Percentiles rank a stretch among this genome's conserved stretches.
Evolutionary conservation across 768 basidiomycete genomes (phyloP).

Genomic region (Sutorius australiensis): DNA sequence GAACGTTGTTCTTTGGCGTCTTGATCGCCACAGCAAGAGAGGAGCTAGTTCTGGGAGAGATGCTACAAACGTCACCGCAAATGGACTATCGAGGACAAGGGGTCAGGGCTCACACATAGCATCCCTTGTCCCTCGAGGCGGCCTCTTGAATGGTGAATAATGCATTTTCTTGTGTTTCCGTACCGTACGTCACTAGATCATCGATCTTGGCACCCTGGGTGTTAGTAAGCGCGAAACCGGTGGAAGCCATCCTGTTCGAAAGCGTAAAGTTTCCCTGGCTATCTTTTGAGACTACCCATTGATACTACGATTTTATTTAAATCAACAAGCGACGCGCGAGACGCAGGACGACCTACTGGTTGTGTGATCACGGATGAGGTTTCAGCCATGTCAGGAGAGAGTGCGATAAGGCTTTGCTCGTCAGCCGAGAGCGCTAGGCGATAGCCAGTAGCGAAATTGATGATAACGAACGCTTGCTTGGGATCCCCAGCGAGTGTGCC

Average conservation of each 20-base stretch:
- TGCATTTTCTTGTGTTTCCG: neutral
- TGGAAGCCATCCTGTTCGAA: neutral
- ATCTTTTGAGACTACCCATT: conserved; percentile 9
- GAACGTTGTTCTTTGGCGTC: neutral
- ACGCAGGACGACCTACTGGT: neutral
- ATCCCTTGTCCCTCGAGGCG: neutral
- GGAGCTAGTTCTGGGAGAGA: conserved; percentile 4
- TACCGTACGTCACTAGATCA: conserved; percentile 4
- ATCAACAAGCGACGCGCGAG: neutral
- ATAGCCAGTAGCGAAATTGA: conserved; percentile 9
- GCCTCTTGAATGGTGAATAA: conserved; percentile 6
- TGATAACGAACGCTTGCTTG: neutral
- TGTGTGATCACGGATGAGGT: neutral
- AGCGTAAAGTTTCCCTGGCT: neutral
- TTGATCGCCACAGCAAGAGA: conserved; percentile 2
- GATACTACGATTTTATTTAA: neutral
- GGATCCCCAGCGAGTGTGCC: neutral
- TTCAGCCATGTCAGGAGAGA: neutral
- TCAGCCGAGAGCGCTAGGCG: conserved; percentile 8
- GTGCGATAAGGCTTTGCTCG: neutral
- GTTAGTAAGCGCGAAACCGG: conserved; percentile 1
- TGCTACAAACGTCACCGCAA: neutral
- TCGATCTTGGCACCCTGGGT: neutral
- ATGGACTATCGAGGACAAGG: neutral
- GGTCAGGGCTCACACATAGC: neutral